Evolutionary conservation across 768 basidiomycete species (phyloP).

Genomic region (Suillus tomentosus): DNA sequence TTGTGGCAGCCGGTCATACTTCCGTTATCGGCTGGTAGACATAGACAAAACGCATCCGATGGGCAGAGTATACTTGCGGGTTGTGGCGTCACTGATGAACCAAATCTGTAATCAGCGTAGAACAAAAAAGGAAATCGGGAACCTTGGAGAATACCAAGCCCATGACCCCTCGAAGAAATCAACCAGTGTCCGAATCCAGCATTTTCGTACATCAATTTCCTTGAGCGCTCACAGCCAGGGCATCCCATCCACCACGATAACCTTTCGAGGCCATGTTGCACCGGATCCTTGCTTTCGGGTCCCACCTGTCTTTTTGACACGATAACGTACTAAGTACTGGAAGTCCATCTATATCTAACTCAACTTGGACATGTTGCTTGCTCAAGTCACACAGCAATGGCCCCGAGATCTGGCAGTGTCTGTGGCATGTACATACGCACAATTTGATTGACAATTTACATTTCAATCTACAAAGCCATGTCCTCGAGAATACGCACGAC

Average conservation of each 20-base stretch:
- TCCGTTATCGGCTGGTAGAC: slow-evolving; percentile 40
- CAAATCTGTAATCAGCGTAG: slow-evolving; percentile 19
- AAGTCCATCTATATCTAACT: slow-evolving; percentile 32
- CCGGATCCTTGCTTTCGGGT: slow-evolving; percentile 29
- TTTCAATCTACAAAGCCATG: slow-evolving; percentile 1
- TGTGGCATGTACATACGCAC: slow-evolving; percentile 15
- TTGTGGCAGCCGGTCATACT: slow-evolving; percentile 31
- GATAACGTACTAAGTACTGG: slow-evolving; percentile 29
- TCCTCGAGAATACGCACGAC: too few species aligned
- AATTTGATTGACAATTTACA: neutral
- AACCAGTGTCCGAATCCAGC: slow-evolving; percentile 10
- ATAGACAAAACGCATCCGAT: slow-evolving; percentile 34
- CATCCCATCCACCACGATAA: slow-evolving; percentile 30
- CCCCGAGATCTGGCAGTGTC: slow-evolving; percentile 34
- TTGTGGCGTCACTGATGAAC: slow-evolving; percentile 41
- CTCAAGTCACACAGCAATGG: slow-evolving; percentile 32
- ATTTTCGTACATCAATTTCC: slow-evolving; percentile 18
- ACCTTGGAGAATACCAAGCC: neutral
- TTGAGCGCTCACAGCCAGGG: slow-evolving; percentile 29
- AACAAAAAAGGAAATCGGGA: slow-evolving; percentile 17
- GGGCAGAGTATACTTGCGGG: slow-evolving; percentile 29
- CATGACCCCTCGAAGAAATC: slow-evolving; percentile 8
- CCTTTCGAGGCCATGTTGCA: slow-evolving; percentile 33
- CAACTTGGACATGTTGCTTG: slow-evolving; percentile 33
- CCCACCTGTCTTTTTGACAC: slow-evolving; percentile 20